A percentile compares a stretch with the other conserved stretches of the same genome.
These are phyloP conservation scores for Akanthomyces lecanii DNA, from an alignment of 2,329 filamentous ascomycete species.

Conservation along the genomic window DNA sequence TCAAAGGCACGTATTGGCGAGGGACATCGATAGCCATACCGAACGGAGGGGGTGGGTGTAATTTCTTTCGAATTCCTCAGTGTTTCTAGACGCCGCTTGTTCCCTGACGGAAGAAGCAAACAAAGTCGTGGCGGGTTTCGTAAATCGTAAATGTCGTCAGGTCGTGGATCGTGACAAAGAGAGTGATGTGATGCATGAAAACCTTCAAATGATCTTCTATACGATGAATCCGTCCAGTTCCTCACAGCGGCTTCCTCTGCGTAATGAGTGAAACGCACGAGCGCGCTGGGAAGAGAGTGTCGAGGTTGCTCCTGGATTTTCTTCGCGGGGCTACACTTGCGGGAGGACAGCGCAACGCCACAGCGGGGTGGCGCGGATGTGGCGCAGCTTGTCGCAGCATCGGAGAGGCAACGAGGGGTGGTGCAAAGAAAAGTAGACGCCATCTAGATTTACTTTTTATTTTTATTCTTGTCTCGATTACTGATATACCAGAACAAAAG, in stretches of 20 bases:
- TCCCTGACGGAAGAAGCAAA: not conserved
- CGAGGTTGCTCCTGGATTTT: conserved; percentile 18
- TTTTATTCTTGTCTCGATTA: too few species aligned
- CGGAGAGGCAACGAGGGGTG: not conserved
- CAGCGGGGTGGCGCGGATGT: not conserved
- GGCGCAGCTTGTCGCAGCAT: not conserved
- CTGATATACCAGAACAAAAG: too few species aligned
- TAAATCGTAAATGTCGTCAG: conserved; percentile 14
- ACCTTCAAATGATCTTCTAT: not conserved
- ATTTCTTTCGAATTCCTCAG: not conserved
- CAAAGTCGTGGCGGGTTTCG: conserved; percentile 10
- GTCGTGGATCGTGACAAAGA: conserved; percentile 2
- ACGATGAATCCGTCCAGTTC: conserved; percentile 1
- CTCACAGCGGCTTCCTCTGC: conserved; percentile 16
- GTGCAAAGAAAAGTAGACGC: too few species aligned
- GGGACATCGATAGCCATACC: conserved; percentile 34
- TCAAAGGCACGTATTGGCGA: conserved; percentile 75
- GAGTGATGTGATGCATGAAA: not conserved
- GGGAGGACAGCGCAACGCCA: conserved; percentile 1
- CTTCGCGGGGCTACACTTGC: conserved; percentile 6
- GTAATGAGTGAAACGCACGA: conserved; percentile 15
- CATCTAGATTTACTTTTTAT: too few species aligned
- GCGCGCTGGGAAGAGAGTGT: conserved; percentile 11
- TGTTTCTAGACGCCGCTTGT: not conserved
- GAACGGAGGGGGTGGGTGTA: not conserved